Conservation (phyloP, 2,329 filamentous ascomycete genomes). For the Chaetomium globosum region DNA sequence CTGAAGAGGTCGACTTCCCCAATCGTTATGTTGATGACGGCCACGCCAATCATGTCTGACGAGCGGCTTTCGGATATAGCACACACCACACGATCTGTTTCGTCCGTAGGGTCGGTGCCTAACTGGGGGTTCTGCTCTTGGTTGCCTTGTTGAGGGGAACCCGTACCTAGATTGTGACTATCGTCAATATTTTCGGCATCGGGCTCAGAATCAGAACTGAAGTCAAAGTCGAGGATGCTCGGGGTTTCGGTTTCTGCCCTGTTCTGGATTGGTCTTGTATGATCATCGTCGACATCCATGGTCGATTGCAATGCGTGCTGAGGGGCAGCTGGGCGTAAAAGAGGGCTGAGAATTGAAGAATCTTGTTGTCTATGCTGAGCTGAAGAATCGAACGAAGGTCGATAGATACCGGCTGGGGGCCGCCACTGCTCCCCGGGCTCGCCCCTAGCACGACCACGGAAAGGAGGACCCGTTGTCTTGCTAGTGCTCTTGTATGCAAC, state of each 20-base stretch:
- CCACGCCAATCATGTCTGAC: conserved; percentile 31
- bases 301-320: background rate
- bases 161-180: too few species aligned
- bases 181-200: conserved; percentile 5
- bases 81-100: conserved; percentile 31
- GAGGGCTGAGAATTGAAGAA: conserved; percentile 22
- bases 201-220: conserved; percentile 23
- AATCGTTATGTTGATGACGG: conserved; percentile 29
- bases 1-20: conserved; percentile 27
- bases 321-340: background rate
- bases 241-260: background rate
- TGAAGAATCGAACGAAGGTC: background rate
- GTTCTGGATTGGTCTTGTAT: background rate
- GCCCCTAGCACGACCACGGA: background rate
- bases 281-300: background rate
- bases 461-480: background rate
- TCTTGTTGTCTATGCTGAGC: background rate
- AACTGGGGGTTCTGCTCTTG: background rate
- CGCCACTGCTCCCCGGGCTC: background rate
- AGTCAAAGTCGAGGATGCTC: background rate
- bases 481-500: too few species aligned
- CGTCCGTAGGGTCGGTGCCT: background rate
- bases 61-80: conserved; percentile 34
- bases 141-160: too few species aligned
- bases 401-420: background rate